Evolutionary conservation across 257 asterid genomes (phyloP), one percentile per base, ranked within the genome.

Genomic region (Rubia yunnanensis): DNA sequence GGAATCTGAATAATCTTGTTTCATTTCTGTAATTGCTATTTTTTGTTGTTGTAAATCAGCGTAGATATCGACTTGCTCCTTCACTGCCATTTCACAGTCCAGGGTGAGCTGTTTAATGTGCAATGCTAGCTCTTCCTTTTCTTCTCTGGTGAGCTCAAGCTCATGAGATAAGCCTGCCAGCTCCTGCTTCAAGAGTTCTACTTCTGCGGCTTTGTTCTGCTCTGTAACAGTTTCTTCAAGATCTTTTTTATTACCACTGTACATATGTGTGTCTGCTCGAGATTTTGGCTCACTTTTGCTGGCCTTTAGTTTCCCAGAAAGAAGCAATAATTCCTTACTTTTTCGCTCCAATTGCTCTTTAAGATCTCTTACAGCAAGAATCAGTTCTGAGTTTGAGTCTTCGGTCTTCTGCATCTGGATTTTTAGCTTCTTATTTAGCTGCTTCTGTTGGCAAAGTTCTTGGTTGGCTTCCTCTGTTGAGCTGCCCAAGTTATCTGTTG

Each of bases 301-400:
- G 56, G 77, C 81, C 77, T 80, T 80, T 65, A 79, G 65, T 80
- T 82, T 80, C 71, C 57, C 73, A 65, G 95, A 74, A 74, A 88
- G 92, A 72, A 73, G 80, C 69, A 84, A 74, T 53, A 84, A 78
- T 66, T 89, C 96, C 80, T 74, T 57, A 69, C 87, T 75, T 71
- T 87, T 92, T 63, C 81, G 84, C 60, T 86, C 88, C 81, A 92
- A 69, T 73, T 75, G 81, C 68, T 82, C 84, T 77, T 67, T 82
- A 64, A 89, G 95, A 79, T 89, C 98, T 72, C 89, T 79, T 77
- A 89, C 70, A 56, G 91, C 77, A 31, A 92, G 87, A 77, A 89
- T 89, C 41, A 84, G 80, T 78, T 92, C 98, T 49, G 96, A 87
- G 80, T 89, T 87, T 22, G 94, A 85, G 74, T 92, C 98, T 77